Conservation (phyloP, 768 basidiomycete genomes). For the Podaxis carcinomalis region DNA sequence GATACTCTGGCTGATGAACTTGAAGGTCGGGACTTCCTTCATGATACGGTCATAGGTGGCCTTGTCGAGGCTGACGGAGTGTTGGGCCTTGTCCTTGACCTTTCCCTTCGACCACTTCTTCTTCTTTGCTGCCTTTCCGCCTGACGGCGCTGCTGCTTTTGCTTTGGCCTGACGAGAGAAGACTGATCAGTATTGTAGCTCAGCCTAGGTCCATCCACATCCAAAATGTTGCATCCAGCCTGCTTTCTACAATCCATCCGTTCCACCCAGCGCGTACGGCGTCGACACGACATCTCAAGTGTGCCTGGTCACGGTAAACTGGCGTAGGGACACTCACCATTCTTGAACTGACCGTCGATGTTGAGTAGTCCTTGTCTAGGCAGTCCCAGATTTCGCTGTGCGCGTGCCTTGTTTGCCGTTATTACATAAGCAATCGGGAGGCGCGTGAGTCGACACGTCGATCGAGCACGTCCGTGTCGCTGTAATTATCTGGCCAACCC, state of each 20-base stretch:
- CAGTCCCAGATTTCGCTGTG: conserved; percentile 16
- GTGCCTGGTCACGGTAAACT: conserved; percentile 3
- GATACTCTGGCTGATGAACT: conserved; percentile 95
- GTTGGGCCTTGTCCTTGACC: conserved; percentile 99
- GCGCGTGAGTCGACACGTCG: conserved; percentile 34
- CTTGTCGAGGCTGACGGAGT: conserved; percentile 95
- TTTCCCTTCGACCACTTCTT: conserved; percentile 99
- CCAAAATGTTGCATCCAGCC: conserved; percentile 34
- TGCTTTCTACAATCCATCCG: conserved; percentile 3
- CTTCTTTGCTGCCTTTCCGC: conserved; percentile 88
- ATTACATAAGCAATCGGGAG: conserved; percentile 26
- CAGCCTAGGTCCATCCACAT: conserved; percentile 30
- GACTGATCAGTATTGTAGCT: conserved; percentile 18
- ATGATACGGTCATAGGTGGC: conserved; percentile 87
- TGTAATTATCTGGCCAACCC: conserved; percentile 11
- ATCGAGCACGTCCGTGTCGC: conserved; percentile 12
- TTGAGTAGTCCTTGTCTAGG: conserved; percentile 24
- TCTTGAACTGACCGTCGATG: conserved; percentile 37
- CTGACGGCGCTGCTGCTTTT: conserved; percentile 64
- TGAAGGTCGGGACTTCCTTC: conserved; percentile 99
- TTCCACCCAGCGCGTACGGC: not conserved
- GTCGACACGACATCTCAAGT: conserved; percentile 1
- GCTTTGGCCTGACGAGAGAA: conserved; percentile 53
- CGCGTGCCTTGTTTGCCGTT: conserved; percentile 39
- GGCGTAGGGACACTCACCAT: conserved; percentile 35